A percentile compares a stretch with the other conserved stretches of the same genome.
Conservation (phyloP, 1,284 basidiomycete species). For the Sporisorium exsertum region DNA sequence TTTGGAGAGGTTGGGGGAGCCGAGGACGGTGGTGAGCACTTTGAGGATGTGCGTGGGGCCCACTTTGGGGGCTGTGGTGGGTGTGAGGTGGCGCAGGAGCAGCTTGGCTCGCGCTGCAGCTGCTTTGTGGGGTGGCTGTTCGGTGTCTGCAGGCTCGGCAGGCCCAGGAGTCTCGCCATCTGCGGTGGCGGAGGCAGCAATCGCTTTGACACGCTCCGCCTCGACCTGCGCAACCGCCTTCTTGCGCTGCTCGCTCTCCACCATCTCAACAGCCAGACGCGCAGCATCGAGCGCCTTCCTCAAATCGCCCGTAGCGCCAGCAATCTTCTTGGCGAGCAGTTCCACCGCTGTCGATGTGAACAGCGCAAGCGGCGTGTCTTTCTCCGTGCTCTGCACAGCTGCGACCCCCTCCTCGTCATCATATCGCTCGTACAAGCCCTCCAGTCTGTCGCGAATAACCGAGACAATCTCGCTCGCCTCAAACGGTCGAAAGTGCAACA, state of each 20-base stretch:
- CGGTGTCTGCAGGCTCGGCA: constrained; percentile 6
- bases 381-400: background rate
- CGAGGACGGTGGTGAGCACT: constrained; percentile 64
- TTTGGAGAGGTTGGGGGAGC: constrained; percentile 59
- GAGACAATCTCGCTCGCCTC: constrained; percentile 67
- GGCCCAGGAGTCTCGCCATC: background rate
- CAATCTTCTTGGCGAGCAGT: constrained; percentile 70
- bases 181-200: background rate
- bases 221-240: constrained; percentile 37
- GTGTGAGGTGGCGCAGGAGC: constrained; percentile 54
- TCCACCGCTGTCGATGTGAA: constrained; percentile 69
- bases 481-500: constrained; percentile 70
- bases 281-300: constrained; percentile 70
- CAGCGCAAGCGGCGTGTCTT: constrained; percentile 57
- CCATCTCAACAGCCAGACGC: constrained; percentile 68
- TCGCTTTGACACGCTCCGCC: constrained; percentile 17
- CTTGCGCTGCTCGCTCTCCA: constrained; percentile 63
- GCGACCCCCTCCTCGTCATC: constrained; percentile 13
- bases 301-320: constrained; percentile 70
- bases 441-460: constrained; percentile 68
- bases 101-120: constrained; percentile 24
- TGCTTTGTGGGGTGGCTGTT: constrained; percentile 5
- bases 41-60: constrained; percentile 63
- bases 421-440: constrained; percentile 56
- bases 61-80: constrained; percentile 58